A percentile compares a stretch with the other conserved stretches of the same genome.
Evolutionary conservation across 352 stramenopile genomes (phyloP).

Genomic region (Saprolegnia diclina): DNA sequence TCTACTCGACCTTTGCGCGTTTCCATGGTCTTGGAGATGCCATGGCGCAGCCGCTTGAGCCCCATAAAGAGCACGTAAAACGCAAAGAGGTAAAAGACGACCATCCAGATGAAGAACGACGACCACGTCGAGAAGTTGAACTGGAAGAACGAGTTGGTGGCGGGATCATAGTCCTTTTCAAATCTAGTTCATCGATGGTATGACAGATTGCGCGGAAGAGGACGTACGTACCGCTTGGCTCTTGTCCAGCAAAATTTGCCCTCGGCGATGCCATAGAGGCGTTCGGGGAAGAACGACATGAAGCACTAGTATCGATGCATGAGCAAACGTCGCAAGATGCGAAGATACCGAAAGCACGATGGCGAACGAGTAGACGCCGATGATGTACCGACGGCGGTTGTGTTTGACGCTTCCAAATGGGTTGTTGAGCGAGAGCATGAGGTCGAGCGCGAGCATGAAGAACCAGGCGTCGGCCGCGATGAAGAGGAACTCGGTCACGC

Average conservation of each 20-base stretch:
- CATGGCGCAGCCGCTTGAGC: constrained; percentile 56
- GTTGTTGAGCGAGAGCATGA: constrained; percentile 49
- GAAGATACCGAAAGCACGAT: constrained; percentile 31
- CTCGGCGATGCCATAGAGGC: constrained; percentile 53
- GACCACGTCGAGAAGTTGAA: constrained; percentile 70
- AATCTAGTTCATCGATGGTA: constrained; percentile 17
- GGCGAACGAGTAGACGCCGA: constrained; percentile 46
- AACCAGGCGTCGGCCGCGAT: constrained; percentile 78
- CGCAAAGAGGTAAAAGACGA: constrained; percentile 72
- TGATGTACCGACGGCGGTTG: constrained; percentile 57
- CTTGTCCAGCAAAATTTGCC: constrained; percentile 74
- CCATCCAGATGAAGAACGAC: constrained; percentile 83
- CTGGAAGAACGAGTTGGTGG: constrained; percentile 40
- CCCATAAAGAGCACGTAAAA: constrained; percentile 62
- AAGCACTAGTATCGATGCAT: constrained; percentile 23
- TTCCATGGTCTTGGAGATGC: constrained; percentile 64
- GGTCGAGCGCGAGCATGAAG: constrained; percentile 57
- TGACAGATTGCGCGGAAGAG: background rate
- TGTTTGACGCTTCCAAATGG: constrained; percentile 77
- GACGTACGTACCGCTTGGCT: constrained; percentile 36
- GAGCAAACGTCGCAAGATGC: background rate
- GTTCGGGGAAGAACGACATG: constrained; percentile 28
- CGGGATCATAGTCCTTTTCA: constrained; percentile 29
- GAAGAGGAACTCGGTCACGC: constrained; percentile 70
- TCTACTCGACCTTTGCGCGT: constrained; percentile 41